Percentiles rank a stretch among this genome's conserved stretches.
Conservation (phyloP, 768 basidiomycete species). For the Boletus eberwhitei region DNA sequence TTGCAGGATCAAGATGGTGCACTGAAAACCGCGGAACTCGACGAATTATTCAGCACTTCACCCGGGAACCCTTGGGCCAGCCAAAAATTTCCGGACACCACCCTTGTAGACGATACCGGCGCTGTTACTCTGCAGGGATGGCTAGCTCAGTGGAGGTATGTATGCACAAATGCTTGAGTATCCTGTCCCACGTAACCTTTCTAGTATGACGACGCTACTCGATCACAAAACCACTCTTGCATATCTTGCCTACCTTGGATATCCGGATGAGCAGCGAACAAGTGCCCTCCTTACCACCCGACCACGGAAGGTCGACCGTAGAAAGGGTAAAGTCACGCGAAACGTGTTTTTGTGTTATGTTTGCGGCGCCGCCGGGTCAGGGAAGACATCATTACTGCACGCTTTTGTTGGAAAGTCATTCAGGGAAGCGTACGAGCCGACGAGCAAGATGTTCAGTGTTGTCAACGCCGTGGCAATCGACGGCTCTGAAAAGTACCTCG, state of each 20-base stretch:
- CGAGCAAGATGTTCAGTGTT: conserved; percentile 84
- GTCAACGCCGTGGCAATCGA: conserved; percentile 95
- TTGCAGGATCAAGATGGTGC: conserved; percentile 92
- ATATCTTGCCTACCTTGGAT: conserved; percentile 94
- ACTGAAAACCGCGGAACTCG: conserved; percentile 75
- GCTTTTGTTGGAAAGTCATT: conserved; percentile 86
- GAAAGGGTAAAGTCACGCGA: conserved; percentile 82
- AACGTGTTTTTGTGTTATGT: conserved; percentile 94
- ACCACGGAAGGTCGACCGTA: conserved; percentile 78
- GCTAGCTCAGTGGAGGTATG: conserved; percentile 97
- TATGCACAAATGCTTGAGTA: conserved; percentile 6
- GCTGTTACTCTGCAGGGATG: conserved; percentile 96
- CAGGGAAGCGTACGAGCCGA: conserved; percentile 75
- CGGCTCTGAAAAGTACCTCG: conserved; percentile 92
- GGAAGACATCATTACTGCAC: conserved; percentile 85
- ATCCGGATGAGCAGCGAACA: conserved; percentile 75
- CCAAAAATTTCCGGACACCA: conserved; percentile 90
- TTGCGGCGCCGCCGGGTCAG: conserved; percentile 92
- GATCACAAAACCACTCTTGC: conserved; percentile 89
- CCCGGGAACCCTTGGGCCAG: conserved; percentile 95
- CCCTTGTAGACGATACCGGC: conserved; percentile 80
- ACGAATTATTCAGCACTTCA: conserved; percentile 88
- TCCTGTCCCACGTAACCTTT: background rate
- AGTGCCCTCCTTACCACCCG: conserved; percentile 82
- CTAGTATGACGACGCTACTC: conserved; percentile 95